Conservation (phyloP, 202 grass and related monocot species). For the Elaeis oleifera region DNA sequence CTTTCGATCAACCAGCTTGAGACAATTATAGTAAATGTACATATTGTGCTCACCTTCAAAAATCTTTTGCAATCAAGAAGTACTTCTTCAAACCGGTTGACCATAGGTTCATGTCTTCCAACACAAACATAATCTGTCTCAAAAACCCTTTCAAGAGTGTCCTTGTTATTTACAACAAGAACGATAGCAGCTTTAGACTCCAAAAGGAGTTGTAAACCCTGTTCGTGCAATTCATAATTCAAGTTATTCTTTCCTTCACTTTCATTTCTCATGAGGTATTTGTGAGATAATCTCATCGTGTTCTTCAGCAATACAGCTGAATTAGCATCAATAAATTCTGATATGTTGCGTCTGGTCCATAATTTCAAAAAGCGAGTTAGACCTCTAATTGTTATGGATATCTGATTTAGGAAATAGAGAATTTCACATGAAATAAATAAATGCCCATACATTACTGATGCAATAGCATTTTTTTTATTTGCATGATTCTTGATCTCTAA, state of each 20-base stretch:
- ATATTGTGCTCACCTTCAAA: slow-evolving; percentile 37
- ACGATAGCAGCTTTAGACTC: slow-evolving; percentile 72
- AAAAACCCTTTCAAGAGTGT: slow-evolving; percentile 25
- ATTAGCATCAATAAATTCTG: slow-evolving; percentile 32
- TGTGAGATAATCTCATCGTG: slow-evolving; percentile 38
- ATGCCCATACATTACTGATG: too few species aligned
- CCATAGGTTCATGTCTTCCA: neutral
- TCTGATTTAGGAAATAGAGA: too few species aligned
- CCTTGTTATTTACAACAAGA: slow-evolving; percentile 44
- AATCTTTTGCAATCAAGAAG: slow-evolving; percentile 32
- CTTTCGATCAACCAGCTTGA: neutral
- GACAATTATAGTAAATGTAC: slow-evolving; percentile 3
- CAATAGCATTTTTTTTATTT: too few species aligned
- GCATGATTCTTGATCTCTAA: too few species aligned
- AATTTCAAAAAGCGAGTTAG: slow-evolving; percentile 14
- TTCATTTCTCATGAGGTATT: slow-evolving; percentile 26
- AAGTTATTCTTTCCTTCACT: slow-evolving; percentile 45
- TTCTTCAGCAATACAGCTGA: slow-evolving; percentile 36
- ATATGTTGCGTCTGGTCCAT: slow-evolving; percentile 39
- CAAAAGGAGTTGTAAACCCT: slow-evolving; percentile 43
- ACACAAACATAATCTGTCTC: slow-evolving; percentile 19
- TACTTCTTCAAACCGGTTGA: slow-evolving; percentile 34
- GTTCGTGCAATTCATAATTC: slow-evolving; percentile 31
- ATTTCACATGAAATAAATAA: too few species aligned
- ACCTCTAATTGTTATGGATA: neutral